Base-by-base conservation (phyloP, 257 asterid species). In the Misopates orontium region DNA sequence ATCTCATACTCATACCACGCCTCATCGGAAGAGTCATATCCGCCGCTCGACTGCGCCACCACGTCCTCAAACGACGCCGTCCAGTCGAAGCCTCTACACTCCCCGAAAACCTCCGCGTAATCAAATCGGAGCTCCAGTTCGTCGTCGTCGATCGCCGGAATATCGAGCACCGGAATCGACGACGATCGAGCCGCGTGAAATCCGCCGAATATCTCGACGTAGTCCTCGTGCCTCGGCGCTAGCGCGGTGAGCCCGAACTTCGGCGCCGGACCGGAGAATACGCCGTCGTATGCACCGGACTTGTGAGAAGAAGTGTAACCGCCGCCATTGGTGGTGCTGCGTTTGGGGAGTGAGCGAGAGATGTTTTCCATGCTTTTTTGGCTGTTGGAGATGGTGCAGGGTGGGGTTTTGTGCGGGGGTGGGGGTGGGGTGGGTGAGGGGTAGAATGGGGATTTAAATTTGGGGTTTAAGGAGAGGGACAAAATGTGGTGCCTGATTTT, bases 211-310 rank as follows among this genome's bases (percentile, higher is more conserved):
- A 93, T 90, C 89, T 93, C 96, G 18, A 72, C 61, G 66, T 93
- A 93, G 69, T 93, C 97, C 66, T 93, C 84, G 56, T 74, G 77
- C 52, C 98, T 82, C 21, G 97, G 98, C n/a, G 96, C 87, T 23
- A 87, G 73, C 8, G 86, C 77, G 22, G 87, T 83, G 25, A 68
- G 73, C 7, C 86, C 84, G 64, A 78, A 68, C 79, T 83, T 84
- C 0, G 89, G 84, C 8, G n/a, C n/a, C n/a, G 84, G 79, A 14
- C 80, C 85, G 16, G 89, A 83, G 53, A 89, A 89, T 39, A 89
- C 95, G 78, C 80, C 96, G 81, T 92, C 96, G 87, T 92, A 92
- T 0, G 79, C n/a, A n/a, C n/a, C 72, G 5, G 94, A 80, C 80
- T 79, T 84, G 64, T 78, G 83, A 62, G 96, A 76, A 41, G 73